Evolutionary conservation across 2,329 filamentous ascomycete species (phyloP), one percentile per base, ranked within the genome.

Genomic region (Leptodontidium sp.): DNA sequence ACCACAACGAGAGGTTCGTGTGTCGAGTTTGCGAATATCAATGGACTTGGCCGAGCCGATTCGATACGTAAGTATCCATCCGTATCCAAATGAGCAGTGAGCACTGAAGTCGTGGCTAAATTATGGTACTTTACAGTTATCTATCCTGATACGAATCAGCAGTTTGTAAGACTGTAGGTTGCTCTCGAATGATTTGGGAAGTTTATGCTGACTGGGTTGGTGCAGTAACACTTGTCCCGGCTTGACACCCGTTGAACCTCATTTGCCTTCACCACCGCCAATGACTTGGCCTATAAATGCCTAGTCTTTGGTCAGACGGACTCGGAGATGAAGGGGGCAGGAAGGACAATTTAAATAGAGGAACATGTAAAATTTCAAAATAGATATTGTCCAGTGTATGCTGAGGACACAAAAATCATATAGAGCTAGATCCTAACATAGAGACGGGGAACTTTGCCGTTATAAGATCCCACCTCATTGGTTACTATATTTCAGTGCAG

Each of bases 31-130:
- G 53, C 53, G 7, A 65, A 65, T 49, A 32, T 65, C 26, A 58
- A 65, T 38, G 63, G 63, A 9, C 12, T 59, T 26, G 63, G 53
- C 2, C 14, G 63, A 65, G 63, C 63, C 5, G 63, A 65, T 47
- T 47, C 38, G 24, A 38, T 65, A 17, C 52, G 59, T 62, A 49
- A 62, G 59, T 62, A 32, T 12, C 14, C 24, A 15, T 40, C 15
- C 5, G n/a, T 15, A 26, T 29, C 5, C n/a, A 8, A 15, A 29
- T 14, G 15, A 14, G 7, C 8, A 9, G 32, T 26, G 53, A 35
- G 29, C 40, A 49, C 24, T 62, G 59, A 49, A 43, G 6, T 7
- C 9, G 32, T 59, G 40, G 32, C 55, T 62, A 24, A 62, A 12
- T 26, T 17, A 26, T 49, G 38, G 24, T 32, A 12, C 14, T 49